A percentile compares a stretch with the other conserved stretches of the same genome.
Conservation (phyloP, 2,329 filamentous ascomycete species). For the Amauroascus verrucosus region DNA sequence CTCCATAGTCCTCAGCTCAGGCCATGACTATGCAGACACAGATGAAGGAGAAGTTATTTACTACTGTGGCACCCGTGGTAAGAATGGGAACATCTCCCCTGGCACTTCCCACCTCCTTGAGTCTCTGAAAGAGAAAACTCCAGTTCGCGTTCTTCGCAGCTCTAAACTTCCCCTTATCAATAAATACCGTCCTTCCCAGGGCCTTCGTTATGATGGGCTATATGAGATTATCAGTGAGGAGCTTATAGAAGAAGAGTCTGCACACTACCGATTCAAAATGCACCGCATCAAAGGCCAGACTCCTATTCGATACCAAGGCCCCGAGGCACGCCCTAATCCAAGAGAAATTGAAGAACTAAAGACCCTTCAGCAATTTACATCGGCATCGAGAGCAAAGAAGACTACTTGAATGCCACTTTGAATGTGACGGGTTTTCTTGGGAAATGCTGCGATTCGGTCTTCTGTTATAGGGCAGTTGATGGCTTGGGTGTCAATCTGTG, state of each 20-base stretch:
- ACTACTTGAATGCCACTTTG: neutral
- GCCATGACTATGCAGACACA: conserved; percentile 38
- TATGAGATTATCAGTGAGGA: conserved; percentile 39
- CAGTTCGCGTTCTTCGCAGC: conserved; percentile 45
- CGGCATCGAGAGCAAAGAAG: neutral
- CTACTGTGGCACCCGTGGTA: conserved; percentile 44
- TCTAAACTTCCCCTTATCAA: conserved; percentile 26
- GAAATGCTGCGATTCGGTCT: neutral
- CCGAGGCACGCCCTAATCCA: conserved; percentile 35
- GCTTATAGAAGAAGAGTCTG: conserved; percentile 32
- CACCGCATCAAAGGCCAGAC: conserved; percentile 36
- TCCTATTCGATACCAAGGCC: conserved; percentile 38
- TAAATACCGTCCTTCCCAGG: conserved; percentile 37
- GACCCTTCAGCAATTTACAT: conserved; percentile 2
- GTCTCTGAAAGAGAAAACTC: conserved; percentile 27
- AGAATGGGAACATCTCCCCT: conserved; percentile 20
- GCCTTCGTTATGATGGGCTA: conserved; percentile 50
- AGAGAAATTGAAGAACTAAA: conserved; percentile 25
- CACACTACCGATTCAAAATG: conserved; percentile 42
- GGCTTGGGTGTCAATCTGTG: too few species aligned
- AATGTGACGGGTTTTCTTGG: neutral
- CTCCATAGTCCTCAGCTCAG: conserved; percentile 44
- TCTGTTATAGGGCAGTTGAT: too few species aligned
- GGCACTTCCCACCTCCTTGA: conserved; percentile 38
- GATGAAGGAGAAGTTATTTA: conserved; percentile 43